Base-by-base conservation (phyloP, 2,329 filamentous ascomycete genomes). In the Colletotrichum gigasporum region DNA sequence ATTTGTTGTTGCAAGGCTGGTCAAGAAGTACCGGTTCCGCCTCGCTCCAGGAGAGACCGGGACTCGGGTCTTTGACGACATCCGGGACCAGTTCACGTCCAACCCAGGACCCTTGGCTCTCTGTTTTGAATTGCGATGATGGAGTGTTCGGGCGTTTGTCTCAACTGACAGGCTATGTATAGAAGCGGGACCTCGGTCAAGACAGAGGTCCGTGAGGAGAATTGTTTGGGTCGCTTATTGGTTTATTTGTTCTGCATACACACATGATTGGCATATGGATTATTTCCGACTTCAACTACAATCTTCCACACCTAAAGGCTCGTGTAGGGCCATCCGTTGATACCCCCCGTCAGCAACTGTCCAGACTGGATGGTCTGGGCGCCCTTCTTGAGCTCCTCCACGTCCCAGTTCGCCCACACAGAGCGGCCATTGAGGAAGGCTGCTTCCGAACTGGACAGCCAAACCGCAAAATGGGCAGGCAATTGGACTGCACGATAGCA, bases 341-440 rank as follows among this genome's bases (percentile, higher is more conserved):
- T 61, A 9, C 61, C 48, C 20, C 61, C 54, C 8, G 56, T 64
- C 24, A 54, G 35, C n/a, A 61, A 28, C 41, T 44, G 48, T 24
- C 61, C 61, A 10, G 56, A 34, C 20, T 64, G 32, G 30, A 61
- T 61, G 2, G 34, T 22, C 10, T 30, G 16, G 26, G 61, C 57
- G 24, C 57, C 53, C 12, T 56, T 54, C 69, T 80, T 80, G 32
- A 86, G 74, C 67, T 85, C 83, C 37, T 82, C 76, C 0, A 85
- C 76, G 69, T 86, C 84, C 83, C 82, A 86, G 20, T 81, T 81
- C 10, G 78, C 75, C 79, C 81, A 85, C 0, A 85, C 68, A 20
- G 80, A 79, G 47, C 79, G 81, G 3, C 78, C 75, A 39, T 77
- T 80, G 24, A 86, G 68, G 65, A 85, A 85, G 5, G 66, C 69